A percentile compares a stretch with the other conserved stretches of the same genome.
Evolutionary conservation across 306 rosid genomes (phyloP).

Genomic region (Vigna hirtella): DNA sequence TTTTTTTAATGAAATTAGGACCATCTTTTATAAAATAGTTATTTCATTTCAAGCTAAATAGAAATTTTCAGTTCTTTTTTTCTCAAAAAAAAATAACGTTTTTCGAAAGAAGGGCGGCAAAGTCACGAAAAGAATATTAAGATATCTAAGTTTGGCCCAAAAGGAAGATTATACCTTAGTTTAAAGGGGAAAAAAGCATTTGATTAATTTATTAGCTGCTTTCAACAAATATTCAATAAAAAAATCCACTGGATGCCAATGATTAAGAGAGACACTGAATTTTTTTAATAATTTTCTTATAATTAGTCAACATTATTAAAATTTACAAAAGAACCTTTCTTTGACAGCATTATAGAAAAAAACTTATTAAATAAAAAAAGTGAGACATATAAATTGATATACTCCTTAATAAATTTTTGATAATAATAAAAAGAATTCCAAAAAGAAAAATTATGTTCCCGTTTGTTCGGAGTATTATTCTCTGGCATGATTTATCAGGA

Average conservation of each 20-base stretch:
- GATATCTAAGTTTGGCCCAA: not conserved
- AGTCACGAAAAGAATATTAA: not conserved
- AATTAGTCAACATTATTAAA: not conserved
- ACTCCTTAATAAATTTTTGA: not conserved
- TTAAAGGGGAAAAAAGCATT: too few relatives aligned
- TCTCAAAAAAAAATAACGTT: not conserved
- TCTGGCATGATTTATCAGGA: not conserved
- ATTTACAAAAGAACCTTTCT: not conserved
- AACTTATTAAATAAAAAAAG: not conserved
- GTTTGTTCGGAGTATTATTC: not conserved
- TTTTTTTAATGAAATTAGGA: not conserved
- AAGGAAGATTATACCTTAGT: constrained; percentile 4
- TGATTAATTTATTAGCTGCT: not conserved
- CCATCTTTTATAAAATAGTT: not conserved
- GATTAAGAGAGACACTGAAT: not conserved
- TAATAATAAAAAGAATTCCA: not conserved
- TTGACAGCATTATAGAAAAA: not conserved
- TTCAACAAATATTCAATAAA: constrained; percentile 21
- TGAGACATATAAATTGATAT: not conserved
- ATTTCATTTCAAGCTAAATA: not conserved
- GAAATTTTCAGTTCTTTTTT: not conserved
- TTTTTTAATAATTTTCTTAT: not conserved
- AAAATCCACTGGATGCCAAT: not conserved
- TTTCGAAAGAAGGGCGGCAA: not conserved
- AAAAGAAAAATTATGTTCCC: too few relatives aligned